Base-by-base conservation (phyloP, 2,329 filamentous ascomycete species). In the Penicillium polonicum region DNA sequence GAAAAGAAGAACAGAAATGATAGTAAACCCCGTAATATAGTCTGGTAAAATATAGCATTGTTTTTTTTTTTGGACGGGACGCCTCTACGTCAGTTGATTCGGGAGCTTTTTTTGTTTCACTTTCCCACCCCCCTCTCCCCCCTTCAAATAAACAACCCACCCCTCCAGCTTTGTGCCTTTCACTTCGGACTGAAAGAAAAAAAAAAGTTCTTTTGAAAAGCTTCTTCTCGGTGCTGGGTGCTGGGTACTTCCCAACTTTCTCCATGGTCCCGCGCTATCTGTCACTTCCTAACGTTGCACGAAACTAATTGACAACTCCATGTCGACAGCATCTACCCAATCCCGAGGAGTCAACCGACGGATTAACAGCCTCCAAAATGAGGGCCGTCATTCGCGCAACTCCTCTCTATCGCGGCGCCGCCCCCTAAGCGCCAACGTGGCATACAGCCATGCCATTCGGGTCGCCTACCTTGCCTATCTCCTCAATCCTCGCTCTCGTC, bases 381-480 rank as follows among this genome's bases (percentile, higher is more conserved):
- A 76, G 55, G 69, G 68, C 33, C 71, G 69, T 48, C 73, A 73
- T 61, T 76, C 76, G 52, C 74, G 77, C 62, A 77, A 74, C 61
- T 71, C 72, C 44, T 81, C 79, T 36, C 63, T 71, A 57, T 71
- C 71, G 48, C 75, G 77, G 55, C 74, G 74, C 55, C 76, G 77
- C 50, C 73, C 75, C 17, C 69, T 81, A 60, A 77, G 68, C 64
- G 70, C 81, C 73, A 89, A 95, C 68, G 91, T 97, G 76, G 92
- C 91, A 71, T 96, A 95, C 78, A 89, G 87, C 62, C 96, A 91
- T 77, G 92, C 92, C 68, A 85, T 99, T 54, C 89, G 94, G 61
- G 88, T 90, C 65, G 93, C 93, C 66, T 97, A 91, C 76, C 88
- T 99, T 58, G 84, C 93, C 75, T 95, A 99, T 76, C 87, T 97